phyloP scores from a whole-genome alignment of 2,329 filamentous ascomycete genomes.

The Botrytis fabae region DNA sequence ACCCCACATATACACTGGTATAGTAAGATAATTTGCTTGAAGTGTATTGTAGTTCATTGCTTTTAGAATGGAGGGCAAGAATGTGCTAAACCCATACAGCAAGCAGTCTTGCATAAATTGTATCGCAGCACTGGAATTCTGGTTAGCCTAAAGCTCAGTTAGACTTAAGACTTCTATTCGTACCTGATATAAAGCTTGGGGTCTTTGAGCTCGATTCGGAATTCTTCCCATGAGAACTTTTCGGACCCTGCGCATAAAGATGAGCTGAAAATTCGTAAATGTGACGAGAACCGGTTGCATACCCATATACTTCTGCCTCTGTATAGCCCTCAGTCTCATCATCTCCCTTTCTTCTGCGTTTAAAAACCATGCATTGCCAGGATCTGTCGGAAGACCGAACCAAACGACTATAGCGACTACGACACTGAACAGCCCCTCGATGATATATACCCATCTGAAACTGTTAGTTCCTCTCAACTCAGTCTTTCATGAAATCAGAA shows the following conservation, averaged over 20 bases:
- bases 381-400: slow-evolving; percentile 51
- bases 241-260: slow-evolving; percentile 38
- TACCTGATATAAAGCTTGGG: slow-evolving; percentile 50
- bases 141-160: neutral
- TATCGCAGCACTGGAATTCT: slow-evolving; percentile 38
- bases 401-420: slow-evolving; percentile 47
- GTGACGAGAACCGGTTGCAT: neutral
- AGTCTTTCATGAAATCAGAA: slow-evolving; percentile 38
- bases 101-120: slow-evolving; percentile 31
- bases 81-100: slow-evolving; percentile 57
- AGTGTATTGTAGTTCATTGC: slow-evolving; percentile 53
- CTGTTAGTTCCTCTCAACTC: neutral
- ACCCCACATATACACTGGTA: slow-evolving; percentile 57
- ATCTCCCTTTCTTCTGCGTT: slow-evolving; percentile 50
- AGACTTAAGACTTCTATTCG: neutral
- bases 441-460: slow-evolving; percentile 48
- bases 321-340: slow-evolving; percentile 50
- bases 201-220: slow-evolving; percentile 50
- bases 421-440: slow-evolving; percentile 50
- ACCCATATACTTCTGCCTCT: slow-evolving; percentile 46
- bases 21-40: slow-evolving; percentile 54
- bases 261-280: neutral
- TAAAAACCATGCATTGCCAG: slow-evolving; percentile 50
- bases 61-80: slow-evolving; percentile 56
- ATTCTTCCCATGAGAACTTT: slow-evolving; percentile 53